Evolutionary conservation across 2,329 filamentous ascomycete genomes (phyloP).

Genomic region (Fusarium siculi): DNA sequence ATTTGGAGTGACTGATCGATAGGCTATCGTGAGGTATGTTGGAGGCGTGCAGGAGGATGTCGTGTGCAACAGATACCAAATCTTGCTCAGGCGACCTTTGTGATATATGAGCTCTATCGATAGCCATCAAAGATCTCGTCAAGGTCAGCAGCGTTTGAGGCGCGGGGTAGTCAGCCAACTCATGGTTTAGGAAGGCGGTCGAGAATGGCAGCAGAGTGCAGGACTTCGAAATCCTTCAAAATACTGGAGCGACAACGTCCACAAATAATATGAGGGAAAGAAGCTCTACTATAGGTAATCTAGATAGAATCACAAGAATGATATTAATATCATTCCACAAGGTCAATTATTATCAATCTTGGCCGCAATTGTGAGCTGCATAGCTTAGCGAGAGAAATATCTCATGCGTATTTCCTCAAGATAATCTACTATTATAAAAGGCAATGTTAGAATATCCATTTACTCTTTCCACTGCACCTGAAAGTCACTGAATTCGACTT

Average conservation of each 20-base stretch:
- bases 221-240: neutral
- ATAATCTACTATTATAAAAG: too few species aligned
- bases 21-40: fast-evolving
- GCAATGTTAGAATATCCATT: too few species aligned
- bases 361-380: too few species aligned
- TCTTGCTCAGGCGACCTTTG: fast-evolving
- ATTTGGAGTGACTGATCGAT: too few species aligned
- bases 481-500: neutral
- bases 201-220: neutral
- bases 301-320: too few species aligned
- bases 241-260: too few species aligned
- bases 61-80: too few species aligned
- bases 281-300: too few species aligned
- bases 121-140: fast-evolving
- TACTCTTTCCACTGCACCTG: neutral
- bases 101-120: neutral
- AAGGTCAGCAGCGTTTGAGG: neutral
- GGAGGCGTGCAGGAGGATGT: fast-evolving
- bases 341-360: too few species aligned
- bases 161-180: neutral
- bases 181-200: neutral
- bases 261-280: neutral
- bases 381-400: too few species aligned
- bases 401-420: too few species aligned
- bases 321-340: too few species aligned